Evolutionary conservation across 345 rosid genomes (phyloP), one percentile per base, ranked within the genome.

Genomic region (Lepidium africanum): DNA sequence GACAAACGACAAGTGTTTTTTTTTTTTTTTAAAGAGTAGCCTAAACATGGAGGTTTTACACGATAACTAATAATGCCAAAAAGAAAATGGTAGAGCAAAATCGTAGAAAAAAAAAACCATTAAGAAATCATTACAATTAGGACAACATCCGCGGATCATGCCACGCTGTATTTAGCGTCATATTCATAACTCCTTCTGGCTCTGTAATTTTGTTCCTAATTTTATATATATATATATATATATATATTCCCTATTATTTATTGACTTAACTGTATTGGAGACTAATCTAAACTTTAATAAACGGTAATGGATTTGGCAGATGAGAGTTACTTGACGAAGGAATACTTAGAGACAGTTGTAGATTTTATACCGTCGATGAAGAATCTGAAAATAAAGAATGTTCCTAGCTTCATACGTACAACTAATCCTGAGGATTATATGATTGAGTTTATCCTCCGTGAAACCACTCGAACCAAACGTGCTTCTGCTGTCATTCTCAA

Each of bases 321-420:
- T 73, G 83, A 72, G 37, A 78, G 80, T 54, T 61, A 69, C 61
- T 37, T 82, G 9, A 80, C 78, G n/a, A 86, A 86, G 14, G 91
- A 87, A 17, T 73, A 80, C 52, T 47, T 86, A 51, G 80, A 81
- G 12, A 83, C 76, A 0, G 70, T 35, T n/a, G 58, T 83, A 10
- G 84, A 83, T 62, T 85, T 80, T 82, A 77, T 86, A n/a, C 82
- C 85, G 0, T 78, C 80, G 0, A 78, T 81, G 87, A 65, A 74
- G 37, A 75, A 67, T 13, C 63, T 83, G n/a, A 78, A 78, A 6
- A 16, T 86, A 27, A 81, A 45, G 57, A 85, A 86, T 47, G 38
- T 86, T 0, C 87, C 90, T 0, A 59, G 70, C 16, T 83, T 86
- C 65, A 0, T 86, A 1, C 73, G 82, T 25, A 77, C 91, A 39